Conservation (phyloP, 306 rosid genomes). For the Casuarina glauca region DNA sequence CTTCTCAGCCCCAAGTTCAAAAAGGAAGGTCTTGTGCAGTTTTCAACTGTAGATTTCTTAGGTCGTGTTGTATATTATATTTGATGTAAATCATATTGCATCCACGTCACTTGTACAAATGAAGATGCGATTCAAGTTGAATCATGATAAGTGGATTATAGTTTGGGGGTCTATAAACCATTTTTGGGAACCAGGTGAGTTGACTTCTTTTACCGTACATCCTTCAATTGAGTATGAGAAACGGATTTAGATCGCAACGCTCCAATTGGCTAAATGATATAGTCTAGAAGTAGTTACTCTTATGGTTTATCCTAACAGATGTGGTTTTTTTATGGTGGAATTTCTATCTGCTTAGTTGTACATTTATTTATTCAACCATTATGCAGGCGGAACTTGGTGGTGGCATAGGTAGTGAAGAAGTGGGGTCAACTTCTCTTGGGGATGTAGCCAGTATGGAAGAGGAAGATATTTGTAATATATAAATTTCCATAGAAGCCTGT, state of each 20-base stretch:
- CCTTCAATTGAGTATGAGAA: slow-evolving; percentile 1
- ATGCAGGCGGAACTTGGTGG: slow-evolving; percentile 67
- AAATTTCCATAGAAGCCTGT: slow-evolving; percentile 32
- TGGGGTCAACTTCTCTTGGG: slow-evolving; percentile 25
- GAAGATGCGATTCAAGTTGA: neutral
- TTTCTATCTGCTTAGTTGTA: neutral
- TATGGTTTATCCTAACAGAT: neutral
- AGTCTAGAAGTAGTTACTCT: too few species aligned
- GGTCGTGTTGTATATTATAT: neutral
- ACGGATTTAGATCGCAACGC: neutral
- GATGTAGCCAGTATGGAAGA: slow-evolving; percentile 42
- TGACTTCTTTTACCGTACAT: neutral
- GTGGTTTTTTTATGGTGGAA: neutral
- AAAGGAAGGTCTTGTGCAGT: neutral
- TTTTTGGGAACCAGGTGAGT: neutral
- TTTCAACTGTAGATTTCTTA: neutral
- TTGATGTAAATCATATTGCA: neutral
- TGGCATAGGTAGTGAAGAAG: slow-evolving; percentile 37
- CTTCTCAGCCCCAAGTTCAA: neutral
- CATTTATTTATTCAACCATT: neutral
- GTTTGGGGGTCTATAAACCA: neutral
- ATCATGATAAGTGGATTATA: neutral
- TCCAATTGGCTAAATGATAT: neutral
- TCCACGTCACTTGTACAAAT: neutral
- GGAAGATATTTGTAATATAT: slow-evolving; percentile 22